Conservation (phyloP, 1,284 basidiomycete species). For the Laetiporus sulphureus region DNA sequence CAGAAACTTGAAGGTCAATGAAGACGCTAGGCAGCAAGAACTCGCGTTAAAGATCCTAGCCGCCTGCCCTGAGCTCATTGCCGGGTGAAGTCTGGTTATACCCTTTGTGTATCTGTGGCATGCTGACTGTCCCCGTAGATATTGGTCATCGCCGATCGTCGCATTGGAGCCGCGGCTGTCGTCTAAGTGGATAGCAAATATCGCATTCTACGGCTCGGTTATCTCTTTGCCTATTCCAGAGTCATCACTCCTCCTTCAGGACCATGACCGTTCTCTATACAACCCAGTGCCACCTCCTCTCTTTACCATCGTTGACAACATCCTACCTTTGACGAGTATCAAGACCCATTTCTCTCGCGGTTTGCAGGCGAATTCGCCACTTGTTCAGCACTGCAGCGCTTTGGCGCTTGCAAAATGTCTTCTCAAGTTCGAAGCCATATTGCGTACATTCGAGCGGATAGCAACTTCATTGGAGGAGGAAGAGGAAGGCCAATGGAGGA, state of each 20-base stretch:
- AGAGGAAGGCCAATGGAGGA: conserved; percentile 65
- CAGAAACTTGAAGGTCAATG: conserved; percentile 70
- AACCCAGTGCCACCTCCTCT: conserved; percentile 71
- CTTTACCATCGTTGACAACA: conserved; percentile 61
- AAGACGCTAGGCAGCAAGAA: conserved; percentile 83
- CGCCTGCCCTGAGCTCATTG: conserved; percentile 83
- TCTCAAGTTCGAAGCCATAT: conserved; percentile 57
- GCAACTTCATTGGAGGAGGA: conserved; percentile 57
- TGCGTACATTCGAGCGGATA: conserved; percentile 43
- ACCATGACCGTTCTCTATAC: conserved; percentile 34
- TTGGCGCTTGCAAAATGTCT: conserved; percentile 69
- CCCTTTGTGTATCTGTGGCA: conserved; percentile 2
- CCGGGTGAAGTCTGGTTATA: conserved; percentile 42
- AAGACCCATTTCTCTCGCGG: conserved; percentile 77
- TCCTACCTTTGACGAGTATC: conserved; percentile 66
- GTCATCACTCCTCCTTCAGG: conserved; percentile 50
- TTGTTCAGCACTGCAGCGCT: conserved; percentile 83
- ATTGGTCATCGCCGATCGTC: conserved; percentile 69
- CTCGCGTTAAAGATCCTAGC: conserved; percentile 72
- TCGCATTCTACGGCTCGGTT: conserved; percentile 74
- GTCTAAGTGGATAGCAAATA: conserved; percentile 85
- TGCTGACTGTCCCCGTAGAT: conserved; percentile 44
- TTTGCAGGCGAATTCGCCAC: conserved; percentile 55
- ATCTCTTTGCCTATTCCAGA: conserved; percentile 72
- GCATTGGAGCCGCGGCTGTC: conserved; percentile 84